These are phyloP conservation scores for Zymoseptoria ardabiliae DNA, from an alignment of 2,329 filamentous ascomycete species.

Conservation along the genomic window DNA sequence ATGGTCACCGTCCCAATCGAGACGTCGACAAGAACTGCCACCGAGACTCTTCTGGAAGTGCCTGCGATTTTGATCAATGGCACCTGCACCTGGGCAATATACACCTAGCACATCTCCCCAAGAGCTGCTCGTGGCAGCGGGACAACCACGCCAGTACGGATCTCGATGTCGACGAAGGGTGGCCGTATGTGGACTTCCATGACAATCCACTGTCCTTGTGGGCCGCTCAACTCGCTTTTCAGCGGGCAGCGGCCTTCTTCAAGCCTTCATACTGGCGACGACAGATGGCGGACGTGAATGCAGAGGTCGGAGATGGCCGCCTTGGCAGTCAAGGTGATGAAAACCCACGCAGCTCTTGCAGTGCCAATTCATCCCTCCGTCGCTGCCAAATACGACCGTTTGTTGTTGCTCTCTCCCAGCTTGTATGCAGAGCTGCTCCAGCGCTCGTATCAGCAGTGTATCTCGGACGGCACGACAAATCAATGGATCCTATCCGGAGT, in stretches of 20 bases:
- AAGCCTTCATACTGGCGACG: not conserved
- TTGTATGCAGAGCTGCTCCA: not conserved
- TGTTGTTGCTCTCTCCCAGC: not conserved
- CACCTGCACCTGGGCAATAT: too few species aligned
- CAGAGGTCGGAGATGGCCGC: not conserved
- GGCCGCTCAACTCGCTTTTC: not conserved
- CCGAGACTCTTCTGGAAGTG: too few species aligned
- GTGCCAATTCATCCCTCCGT: not conserved
- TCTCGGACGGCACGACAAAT: not conserved
- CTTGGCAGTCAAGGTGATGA: not conserved
- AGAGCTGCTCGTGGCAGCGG: too few species aligned
- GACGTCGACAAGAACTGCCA: too few species aligned
- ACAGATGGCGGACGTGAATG: not conserved
- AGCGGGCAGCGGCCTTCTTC: not conserved
- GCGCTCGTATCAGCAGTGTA: not conserved
- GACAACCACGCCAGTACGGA: too few species aligned
- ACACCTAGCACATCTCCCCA: too few species aligned
- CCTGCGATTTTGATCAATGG: too few species aligned
- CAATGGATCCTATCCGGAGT: not conserved
- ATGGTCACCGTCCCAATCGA: too few species aligned
- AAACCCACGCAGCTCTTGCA: not conserved
- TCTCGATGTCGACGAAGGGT: too few species aligned
- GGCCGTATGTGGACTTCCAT: too few species aligned
- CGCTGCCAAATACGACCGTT: not conserved
- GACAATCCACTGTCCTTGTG: too few species aligned